phyloP scores from a whole-genome alignment of 495 filamentous ascomycete species.

The Penicillium taxi region DNA sequence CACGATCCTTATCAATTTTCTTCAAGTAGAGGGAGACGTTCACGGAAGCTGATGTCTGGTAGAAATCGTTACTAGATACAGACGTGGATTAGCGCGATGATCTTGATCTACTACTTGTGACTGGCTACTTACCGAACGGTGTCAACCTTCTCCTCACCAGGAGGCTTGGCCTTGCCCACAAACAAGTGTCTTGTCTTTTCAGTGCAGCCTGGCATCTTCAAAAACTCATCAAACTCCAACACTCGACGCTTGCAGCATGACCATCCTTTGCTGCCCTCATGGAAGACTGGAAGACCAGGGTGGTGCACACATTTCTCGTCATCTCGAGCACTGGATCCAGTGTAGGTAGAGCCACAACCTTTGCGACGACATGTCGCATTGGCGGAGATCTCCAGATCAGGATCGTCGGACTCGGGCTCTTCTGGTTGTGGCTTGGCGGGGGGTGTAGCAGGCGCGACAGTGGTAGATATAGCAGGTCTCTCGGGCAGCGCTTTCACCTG shows the following conservation, averaged over 20 bases:
- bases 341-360: constrained; percentile 61
- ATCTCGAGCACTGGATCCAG: constrained; percentile 49
- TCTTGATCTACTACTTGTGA: background rate
- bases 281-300: constrained; percentile 82
- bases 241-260: constrained; percentile 93
- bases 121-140: constrained; percentile 57
- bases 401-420: constrained; percentile 86
- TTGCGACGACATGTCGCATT: constrained; percentile 70
- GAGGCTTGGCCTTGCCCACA: constrained; percentile 64
- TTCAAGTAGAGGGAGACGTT: constrained; percentile 93
- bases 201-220: constrained; percentile 87
- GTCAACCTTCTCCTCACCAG: constrained; percentile 49
- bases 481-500: constrained; percentile 16
- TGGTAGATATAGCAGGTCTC: constrained; percentile 37
- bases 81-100: background rate
- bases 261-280: constrained; percentile 96
- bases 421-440: constrained; percentile 57
- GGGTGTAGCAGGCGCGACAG: constrained; percentile 45
- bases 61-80: constrained; percentile 70
- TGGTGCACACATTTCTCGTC: constrained; percentile 80
- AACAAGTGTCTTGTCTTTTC: constrained; percentile 78
- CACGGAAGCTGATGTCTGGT: constrained; percentile 78
- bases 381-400: constrained; percentile 55
- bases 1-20: constrained; percentile 80
- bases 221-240: constrained; percentile 94